These are phyloP conservation scores for Pichia eremophila DNA, from an alignment of 805 yeast genomes.

Conservation along the genomic window DNA sequence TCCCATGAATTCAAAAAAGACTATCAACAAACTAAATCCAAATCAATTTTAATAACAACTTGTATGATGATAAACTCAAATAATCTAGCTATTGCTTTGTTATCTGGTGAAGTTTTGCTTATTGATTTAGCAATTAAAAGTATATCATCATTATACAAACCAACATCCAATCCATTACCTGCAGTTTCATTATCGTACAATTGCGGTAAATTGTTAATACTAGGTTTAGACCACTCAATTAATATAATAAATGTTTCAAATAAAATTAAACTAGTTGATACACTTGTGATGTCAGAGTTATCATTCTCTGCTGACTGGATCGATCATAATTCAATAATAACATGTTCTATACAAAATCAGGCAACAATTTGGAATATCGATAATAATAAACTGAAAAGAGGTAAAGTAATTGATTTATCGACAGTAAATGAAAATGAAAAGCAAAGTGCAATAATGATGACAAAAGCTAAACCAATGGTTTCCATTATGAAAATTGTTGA, in stretches of 20 bases:
- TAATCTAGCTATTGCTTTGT: constrained; percentile 16
- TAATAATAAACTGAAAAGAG: neutral
- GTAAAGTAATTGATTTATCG: neutral
- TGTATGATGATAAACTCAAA: constrained; percentile 14
- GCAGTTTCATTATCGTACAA: constrained; percentile 4
- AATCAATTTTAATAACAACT: constrained; percentile 9
- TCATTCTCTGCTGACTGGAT: constrained; percentile 1
- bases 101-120: constrained; percentile 14
- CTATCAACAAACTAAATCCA: neutral
- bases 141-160: neutral
- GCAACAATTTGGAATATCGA: constrained; percentile 1
- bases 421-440: neutral
- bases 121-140: neutral
- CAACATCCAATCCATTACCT: neutral
- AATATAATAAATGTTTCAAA: neutral
- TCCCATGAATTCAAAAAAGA: neutral
- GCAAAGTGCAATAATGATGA: neutral
- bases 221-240: constrained; percentile 2
- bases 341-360: neutral
- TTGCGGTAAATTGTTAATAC: neutral
- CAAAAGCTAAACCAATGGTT: neutral
- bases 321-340: neutral
- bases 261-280: neutral
- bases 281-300: neutral
- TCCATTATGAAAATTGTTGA: neutral